Evolutionary conservation across 371 early-diverging fungal species (phyloP), one percentile per base, ranked within the genome.

Genomic region (Mucor indicus): DNA sequence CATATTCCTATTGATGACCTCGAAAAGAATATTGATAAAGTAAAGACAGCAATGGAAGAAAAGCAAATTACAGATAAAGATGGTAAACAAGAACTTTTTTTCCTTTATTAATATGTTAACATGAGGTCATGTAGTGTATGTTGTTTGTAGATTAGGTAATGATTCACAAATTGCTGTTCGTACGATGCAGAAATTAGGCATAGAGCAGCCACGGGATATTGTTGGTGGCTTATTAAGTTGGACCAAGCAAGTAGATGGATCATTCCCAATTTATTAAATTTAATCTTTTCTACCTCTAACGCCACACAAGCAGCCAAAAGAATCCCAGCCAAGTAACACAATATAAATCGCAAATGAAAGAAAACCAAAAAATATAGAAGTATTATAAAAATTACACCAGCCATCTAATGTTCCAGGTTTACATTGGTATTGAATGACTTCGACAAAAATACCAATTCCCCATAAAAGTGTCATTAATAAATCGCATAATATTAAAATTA

Each of bases 61-160:
- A 44, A 60, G 36, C 41, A 62, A 4, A 9, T 61, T 10, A 23
- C 19, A 17, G 53, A 39, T 21, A 48, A 60, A 25, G 42, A 70
- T 38, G 72, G 72, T 66, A 67, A 53, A n/a, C 31, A n/a, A 11
- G 22, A 27, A 9, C 17, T 23, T 23, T 44, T 21, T 33, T 44
- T 37, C n/a, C 21, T 38, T 30, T 16, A 13, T 30, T 20, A 15
- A 16, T 22, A 7, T 30, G 30, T 12, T 8, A 8, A 42, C 16
- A 25, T 6, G 15, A 6, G 13, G 4, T 15, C 22, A 27, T 48
- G 53, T 75, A 73, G 89, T 97, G 12, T 92, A 83, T 58, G 80
- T 90, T 0, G 60, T 97, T n/a, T 98, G 98, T 59, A 85, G 96
- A 31, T 68, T 86, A 23, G 96, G 98, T 8, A 95, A 95, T 59